phyloP scores from a whole-genome alignment of 257 asterid species.

The Datura wrightii region DNA sequence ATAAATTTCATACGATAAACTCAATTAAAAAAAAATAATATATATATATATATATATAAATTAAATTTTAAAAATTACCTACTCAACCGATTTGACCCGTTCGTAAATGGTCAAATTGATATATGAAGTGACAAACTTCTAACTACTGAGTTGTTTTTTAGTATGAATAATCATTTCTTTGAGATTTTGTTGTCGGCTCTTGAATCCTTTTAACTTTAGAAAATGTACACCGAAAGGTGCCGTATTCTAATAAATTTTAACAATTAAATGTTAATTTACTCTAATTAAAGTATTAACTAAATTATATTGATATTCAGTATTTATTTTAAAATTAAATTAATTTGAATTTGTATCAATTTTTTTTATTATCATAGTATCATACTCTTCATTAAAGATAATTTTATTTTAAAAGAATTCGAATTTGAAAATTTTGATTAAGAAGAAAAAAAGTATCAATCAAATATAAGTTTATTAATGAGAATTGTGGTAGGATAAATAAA shows the following conservation, averaged over 20 bases:
- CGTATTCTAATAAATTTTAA: background rate
- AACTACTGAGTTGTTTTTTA: background rate
- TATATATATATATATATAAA: too few relatives aligned
- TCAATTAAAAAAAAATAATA: too few relatives aligned
- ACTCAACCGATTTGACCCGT: too few relatives aligned
- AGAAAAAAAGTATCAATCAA: too few relatives aligned
- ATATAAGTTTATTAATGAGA: too few relatives aligned
- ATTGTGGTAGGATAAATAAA: too few relatives aligned
- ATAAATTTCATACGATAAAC: too few relatives aligned
- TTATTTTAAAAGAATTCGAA: too few relatives aligned
- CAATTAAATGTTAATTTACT: background rate
- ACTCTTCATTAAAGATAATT: background rate
- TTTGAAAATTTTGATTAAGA: too few relatives aligned
- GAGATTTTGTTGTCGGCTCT: background rate
- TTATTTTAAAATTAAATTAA: background rate
- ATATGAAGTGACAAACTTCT: background rate
- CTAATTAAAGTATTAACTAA: background rate
- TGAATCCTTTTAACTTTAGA: background rate
- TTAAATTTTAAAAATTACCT: too few relatives aligned
- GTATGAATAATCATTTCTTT: conserved; percentile 3
- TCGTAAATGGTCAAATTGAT: background rate
- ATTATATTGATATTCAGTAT: background rate
- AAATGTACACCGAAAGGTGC: conserved; percentile 1
- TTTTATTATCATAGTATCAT: background rate
- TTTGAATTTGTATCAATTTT: background rate